Conservation (phyloP, 306 rosid species). For the Boehmeria nivea region DNA sequence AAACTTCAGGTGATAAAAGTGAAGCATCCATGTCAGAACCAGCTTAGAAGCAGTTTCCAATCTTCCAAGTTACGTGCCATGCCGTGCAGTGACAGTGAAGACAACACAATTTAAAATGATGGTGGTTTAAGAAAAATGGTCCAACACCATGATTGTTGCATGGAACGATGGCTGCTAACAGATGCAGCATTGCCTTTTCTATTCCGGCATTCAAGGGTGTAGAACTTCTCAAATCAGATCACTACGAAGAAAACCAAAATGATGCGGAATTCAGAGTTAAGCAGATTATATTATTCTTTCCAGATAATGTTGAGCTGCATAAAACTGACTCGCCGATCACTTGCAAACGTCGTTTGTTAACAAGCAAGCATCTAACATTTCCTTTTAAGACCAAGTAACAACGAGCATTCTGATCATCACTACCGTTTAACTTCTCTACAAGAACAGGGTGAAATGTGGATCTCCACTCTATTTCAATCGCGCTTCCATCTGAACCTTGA, state of each 20-base stretch:
- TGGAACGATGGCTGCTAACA: too few species aligned
- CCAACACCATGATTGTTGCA: too few species aligned
- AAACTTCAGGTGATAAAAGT: too few species aligned
- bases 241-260: background rate
- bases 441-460: background rate
- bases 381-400: background rate
- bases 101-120: too few species aligned
- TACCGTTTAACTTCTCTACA: too few species aligned
- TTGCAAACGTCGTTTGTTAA: background rate
- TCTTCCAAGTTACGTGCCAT: too few species aligned
- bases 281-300: slow-evolving; percentile 5
- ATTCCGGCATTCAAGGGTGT: too few species aligned
- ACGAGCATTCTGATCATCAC: background rate
- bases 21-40: too few species aligned
- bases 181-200: too few species aligned
- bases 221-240: background rate
- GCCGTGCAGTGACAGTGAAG: too few species aligned
- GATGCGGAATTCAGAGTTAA: background rate
- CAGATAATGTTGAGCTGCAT: background rate
- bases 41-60: too few species aligned
- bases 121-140: too few species aligned
- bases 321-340: background rate
- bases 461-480: background rate
- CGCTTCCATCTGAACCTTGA: background rate
- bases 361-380: background rate